Percentiles rank a stretch among this genome's conserved stretches.
Evolutionary conservation across 192 early-diverging fungal species (phyloP).

Genomic region (Rhizophagus prolifer): DNA sequence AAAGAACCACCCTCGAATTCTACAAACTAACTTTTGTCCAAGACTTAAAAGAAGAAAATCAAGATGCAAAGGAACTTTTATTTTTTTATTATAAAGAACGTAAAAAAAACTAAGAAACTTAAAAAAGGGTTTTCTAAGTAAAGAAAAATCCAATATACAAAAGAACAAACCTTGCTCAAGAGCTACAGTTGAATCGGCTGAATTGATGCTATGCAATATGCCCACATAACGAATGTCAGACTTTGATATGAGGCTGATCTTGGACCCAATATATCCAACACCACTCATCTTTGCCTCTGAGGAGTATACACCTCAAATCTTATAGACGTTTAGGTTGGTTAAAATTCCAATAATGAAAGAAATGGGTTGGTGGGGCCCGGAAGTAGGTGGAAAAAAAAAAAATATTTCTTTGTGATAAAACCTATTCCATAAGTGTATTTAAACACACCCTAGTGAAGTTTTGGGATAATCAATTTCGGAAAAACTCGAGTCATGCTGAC

Average conservation of each 20-base stretch:
- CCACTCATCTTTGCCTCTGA: constrained; percentile 32
- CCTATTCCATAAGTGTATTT: not conserved
- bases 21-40: not conserved
- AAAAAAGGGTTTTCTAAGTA: not conserved
- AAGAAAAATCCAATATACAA: not conserved
- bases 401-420: not conserved
- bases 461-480: not conserved
- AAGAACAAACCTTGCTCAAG: constrained; percentile 72
- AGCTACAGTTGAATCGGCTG: constrained; percentile 83
- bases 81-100: not conserved
- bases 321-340: not conserved
- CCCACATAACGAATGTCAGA: constrained; percentile 92
- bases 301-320: not conserved
- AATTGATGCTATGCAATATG: constrained; percentile 83
- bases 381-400: not conserved
- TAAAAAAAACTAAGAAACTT: not conserved
- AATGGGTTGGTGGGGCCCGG: not conserved
- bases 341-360: not conserved
- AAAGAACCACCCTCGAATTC: not conserved
- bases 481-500: too few relatives aligned
- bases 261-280: constrained; percentile 57
- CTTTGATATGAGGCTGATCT: constrained; percentile 79
- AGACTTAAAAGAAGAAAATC: not conserved
- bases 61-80: not conserved
- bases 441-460: not conserved